Percentiles rank a stretch among this genome's conserved stretches.
Evolutionary conservation across 768 basidiomycete genomes (phyloP).

Genomic region (Tricholoma furcatifolium): DNA sequence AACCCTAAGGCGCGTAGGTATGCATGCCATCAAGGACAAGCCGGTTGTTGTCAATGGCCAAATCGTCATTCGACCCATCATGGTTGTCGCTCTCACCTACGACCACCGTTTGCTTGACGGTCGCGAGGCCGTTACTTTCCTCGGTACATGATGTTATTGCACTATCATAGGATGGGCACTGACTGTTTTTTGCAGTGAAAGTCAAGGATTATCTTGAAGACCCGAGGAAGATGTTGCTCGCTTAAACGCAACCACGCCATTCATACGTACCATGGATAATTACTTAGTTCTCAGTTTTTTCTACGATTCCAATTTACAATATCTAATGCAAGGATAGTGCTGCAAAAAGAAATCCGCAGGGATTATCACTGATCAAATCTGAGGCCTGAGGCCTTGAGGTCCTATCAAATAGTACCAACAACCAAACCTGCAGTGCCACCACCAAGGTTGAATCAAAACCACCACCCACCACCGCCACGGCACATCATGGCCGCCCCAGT

Average conservation of each 20-base stretch:
- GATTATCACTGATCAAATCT: not conserved
- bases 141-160: constrained; percentile 57
- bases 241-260: constrained; percentile 19
- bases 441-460: no score
- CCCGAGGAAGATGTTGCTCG: constrained; percentile 86
- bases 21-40: constrained; percentile 93
- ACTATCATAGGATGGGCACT: not conserved
- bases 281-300: not conserved
- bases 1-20: constrained; percentile 45
- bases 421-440: no score
- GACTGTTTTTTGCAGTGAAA: constrained; percentile 52
- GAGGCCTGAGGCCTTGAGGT: no score
- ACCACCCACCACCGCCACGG: no score
- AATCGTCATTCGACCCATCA: constrained; percentile 95
- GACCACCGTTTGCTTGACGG: constrained; percentile 96
- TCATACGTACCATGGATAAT: constrained; percentile 6
- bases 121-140: constrained; percentile 95
- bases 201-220: constrained; percentile 95
- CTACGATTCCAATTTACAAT: constrained; percentile 2
- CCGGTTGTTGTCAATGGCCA: constrained; percentile 91
- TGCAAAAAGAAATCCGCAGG: not conserved
- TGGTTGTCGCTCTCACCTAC: constrained; percentile 92
- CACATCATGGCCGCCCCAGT: no score
- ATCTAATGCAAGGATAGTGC: not conserved
- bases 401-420: no score